Evolutionary conservation across 2,329 filamentous ascomycete genomes (phyloP).

Genomic region (Colletotrichum sojae): DNA sequence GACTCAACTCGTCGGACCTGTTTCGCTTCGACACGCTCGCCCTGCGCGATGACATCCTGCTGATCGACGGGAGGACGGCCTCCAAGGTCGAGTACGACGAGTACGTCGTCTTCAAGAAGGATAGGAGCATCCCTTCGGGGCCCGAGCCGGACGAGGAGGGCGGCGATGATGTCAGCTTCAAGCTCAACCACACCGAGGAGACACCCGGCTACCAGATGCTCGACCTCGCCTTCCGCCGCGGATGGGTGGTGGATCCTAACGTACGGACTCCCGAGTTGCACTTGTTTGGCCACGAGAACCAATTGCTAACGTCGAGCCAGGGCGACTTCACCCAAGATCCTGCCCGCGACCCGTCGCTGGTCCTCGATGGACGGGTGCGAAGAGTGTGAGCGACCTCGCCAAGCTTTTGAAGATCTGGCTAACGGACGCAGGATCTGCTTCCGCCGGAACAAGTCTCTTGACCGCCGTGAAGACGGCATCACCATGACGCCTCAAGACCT

Average conservation of each 20-base stretch:
- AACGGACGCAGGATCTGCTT: conserved; percentile 50
- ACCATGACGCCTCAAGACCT: conserved; percentile 53
- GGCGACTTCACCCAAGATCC: conserved; percentile 37
- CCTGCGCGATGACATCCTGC: conserved; percentile 52
- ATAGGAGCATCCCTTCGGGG: conserved; percentile 35
- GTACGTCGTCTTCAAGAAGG: conserved; percentile 53
- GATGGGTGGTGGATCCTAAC: conserved; percentile 48
- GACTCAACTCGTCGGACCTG: conserved; percentile 48
- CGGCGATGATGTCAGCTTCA: conserved; percentile 44
- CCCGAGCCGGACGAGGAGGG: conserved; percentile 29
- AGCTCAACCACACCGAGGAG: conserved; percentile 52
- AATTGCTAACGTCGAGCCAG: conserved; percentile 23
- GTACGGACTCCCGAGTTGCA: conserved; percentile 39
- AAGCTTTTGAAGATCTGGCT: background rate
- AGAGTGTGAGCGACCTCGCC: conserved; percentile 48
- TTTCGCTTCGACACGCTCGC: conserved; percentile 54
- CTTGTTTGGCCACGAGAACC: background rate
- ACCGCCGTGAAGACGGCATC: conserved; percentile 52
- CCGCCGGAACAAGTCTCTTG: conserved; percentile 49
- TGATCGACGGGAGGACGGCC: conserved; percentile 46
- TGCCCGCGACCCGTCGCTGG: conserved; percentile 28
- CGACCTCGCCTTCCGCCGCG: conserved; percentile 51
- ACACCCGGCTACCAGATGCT: conserved; percentile 50
- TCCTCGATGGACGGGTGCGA: conserved; percentile 53
- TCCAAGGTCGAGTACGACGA: conserved; percentile 56